A percentile compares a stretch with the other conserved stretches of the same genome.
Conservation (phyloP, 129 eudicot species). For the Glebionis coronaria region DNA sequence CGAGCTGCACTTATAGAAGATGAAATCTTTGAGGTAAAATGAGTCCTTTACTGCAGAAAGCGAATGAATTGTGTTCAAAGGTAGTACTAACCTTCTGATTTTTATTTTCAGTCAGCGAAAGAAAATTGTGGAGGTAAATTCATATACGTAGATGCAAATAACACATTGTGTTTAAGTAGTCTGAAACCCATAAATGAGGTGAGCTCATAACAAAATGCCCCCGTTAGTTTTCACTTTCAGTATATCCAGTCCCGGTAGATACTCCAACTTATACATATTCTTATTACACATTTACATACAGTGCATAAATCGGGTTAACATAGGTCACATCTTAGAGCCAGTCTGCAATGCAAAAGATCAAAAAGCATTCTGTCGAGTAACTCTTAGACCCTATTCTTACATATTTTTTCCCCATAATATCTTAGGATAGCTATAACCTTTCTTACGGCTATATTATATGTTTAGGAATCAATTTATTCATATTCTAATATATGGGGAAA, state of each 20-base stretch:
- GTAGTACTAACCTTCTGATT: no score
- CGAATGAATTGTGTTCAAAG: neutral
- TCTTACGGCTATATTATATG: neutral
- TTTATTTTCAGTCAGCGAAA: constrained; percentile 31
- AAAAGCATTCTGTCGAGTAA: constrained; percentile 28
- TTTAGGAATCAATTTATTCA: constrained; percentile 29
- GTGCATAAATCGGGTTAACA: constrained; percentile 25
- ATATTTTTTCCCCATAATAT: neutral
- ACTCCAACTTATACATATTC: neutral
- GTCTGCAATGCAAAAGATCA: constrained; percentile 22
- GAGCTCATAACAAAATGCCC: neutral
- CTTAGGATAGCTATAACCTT: neutral
- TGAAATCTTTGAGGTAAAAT: constrained; percentile 30
- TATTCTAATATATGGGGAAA: constrained; percentile 39
- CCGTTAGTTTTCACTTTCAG: neutral
- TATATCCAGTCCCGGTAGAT: neutral
- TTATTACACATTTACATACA: neutral
- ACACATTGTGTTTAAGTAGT: constrained; percentile 28
- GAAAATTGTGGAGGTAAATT: constrained; percentile 30
- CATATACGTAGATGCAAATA: constrained; percentile 31
- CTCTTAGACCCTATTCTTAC: neutral
- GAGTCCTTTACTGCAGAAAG: neutral
- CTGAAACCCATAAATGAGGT: constrained; percentile 32
- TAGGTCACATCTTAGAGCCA: constrained; percentile 23
- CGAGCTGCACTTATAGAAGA: constrained; percentile 31